Evolutionary conservation across 495 filamentous ascomycete species (phyloP).

Genomic region (Lineolata rhizophorae): DNA sequence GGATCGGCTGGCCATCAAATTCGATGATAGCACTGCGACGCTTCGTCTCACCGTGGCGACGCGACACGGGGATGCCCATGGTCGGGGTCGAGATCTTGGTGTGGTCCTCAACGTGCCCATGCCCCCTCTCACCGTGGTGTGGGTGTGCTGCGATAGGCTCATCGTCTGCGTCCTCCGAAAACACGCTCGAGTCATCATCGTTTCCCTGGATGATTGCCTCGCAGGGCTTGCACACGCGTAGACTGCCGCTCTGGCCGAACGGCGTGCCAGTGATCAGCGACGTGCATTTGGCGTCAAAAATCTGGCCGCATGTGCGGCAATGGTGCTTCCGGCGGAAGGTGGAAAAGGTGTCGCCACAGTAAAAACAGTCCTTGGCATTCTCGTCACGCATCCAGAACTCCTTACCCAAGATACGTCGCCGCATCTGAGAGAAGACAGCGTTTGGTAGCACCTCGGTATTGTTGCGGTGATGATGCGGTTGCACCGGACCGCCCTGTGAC

Average conservation of each 20-base stretch:
- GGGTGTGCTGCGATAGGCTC: neutral
- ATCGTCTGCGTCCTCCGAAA: conserved; percentile 37
- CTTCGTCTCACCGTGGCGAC: conserved; percentile 61
- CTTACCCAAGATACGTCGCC: conserved; percentile 68
- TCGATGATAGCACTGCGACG: conserved; percentile 76
- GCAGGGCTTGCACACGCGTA: conserved; percentile 91
- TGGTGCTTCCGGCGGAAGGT: conserved; percentile 95
- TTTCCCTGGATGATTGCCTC: conserved; percentile 76
- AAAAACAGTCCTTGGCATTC: conserved; percentile 92
- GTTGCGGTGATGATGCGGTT: too few species aligned
- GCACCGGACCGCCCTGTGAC: too few species aligned
- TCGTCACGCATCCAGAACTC: conserved; percentile 99
- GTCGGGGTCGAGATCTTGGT: conserved; percentile 19
- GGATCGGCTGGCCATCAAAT: conserved; percentile 50
- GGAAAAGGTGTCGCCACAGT: conserved; percentile 71
- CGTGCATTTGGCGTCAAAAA: conserved; percentile 95
- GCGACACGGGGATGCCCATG: conserved; percentile 29
- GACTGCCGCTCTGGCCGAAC: conserved; percentile 69
- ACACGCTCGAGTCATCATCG: conserved; percentile 77
- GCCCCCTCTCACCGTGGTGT: conserved; percentile 5
- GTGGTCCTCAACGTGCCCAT: conserved; percentile 7
- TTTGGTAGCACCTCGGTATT: too few species aligned
- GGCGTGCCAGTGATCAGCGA: conserved; percentile 61
- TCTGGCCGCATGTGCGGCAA: conserved; percentile 82
- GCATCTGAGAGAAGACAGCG: conserved; percentile 42